Evolutionary conservation across 495 filamentous ascomycete genomes (phyloP), one percentile per base, ranked within the genome.

Genomic region (Penicillium argentinense): DNA sequence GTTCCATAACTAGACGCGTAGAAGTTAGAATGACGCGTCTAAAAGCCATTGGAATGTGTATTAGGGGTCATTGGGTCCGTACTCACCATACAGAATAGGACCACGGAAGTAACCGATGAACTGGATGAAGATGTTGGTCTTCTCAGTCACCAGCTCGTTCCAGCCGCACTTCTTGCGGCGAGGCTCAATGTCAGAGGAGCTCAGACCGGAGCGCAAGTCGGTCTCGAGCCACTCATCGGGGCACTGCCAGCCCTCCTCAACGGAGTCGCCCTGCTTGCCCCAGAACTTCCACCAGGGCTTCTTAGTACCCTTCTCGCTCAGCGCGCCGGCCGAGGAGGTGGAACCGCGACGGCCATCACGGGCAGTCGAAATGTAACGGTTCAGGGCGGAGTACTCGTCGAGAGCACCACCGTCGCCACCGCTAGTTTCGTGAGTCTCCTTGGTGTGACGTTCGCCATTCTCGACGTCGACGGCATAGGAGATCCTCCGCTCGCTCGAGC

Each of bases 61-160:
- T 11, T 18, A 7, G 14, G 5, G 25, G 11, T 26, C 2, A 8
- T 17, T 34, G 0, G 17, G 30, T n/a, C 13, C n/a, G 8, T 40
- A 69, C 79, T 64, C 73, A 89, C 87, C 86, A 73, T 89, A 90
- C 42, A 91, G 84, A 73, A 91, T 88, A 49, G 87, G 87, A 62
- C 87, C 87, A 59, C 75, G 82, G 76, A 91, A 91, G 69, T 84
- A 91, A 63, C 82, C 76, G 51, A 90, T 69, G 64, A 91, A 86
- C 72, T 90, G 81, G 47, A 83, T 58, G 67, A 91, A 81, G 72
- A 86, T 70, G 67, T 87, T 88, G 63, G 82, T 81, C 75, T 89
- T 88, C 71, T 89, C 86, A 23, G 85, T 80, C 33, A 69, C 73
- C 59, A 91, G 67, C 63, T 91, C 87, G 67, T 91, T 91, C 68